Percentiles rank a stretch among this genome's conserved stretches.
These are phyloP conservation scores for Pythium aquatile DNA, from an alignment of 352 stramenopile genomes.

Conservation along the genomic window DNA sequence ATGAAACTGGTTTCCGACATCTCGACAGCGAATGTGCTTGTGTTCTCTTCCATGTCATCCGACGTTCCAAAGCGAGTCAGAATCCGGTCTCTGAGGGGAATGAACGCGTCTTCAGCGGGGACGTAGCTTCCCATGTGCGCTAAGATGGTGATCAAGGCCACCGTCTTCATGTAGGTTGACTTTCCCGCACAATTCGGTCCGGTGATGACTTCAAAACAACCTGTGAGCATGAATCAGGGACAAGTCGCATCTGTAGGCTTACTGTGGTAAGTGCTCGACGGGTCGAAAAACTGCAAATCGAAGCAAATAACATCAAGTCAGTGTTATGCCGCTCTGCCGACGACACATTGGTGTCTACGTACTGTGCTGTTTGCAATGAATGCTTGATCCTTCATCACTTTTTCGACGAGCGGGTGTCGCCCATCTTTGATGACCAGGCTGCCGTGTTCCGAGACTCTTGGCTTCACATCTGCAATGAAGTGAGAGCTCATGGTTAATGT, in stretches of 20 bases:
- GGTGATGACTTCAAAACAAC: slow-evolving; percentile 71
- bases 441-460: slow-evolving; percentile 60
- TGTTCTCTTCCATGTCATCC: slow-evolving; percentile 93
- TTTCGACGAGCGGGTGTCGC: slow-evolving; percentile 76
- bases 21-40: slow-evolving; percentile 90
- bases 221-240: neutral
- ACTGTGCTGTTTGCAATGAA: slow-evolving; percentile 90
- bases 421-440: slow-evolving; percentile 82
- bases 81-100: slow-evolving; percentile 88
- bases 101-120: slow-evolving; percentile 70
- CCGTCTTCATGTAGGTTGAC: slow-evolving; percentile 83
- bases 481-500: no score
- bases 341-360: neutral
- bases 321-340: no score
- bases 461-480: slow-evolving; percentile 50
- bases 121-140: slow-evolving; percentile 92
- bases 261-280: slow-evolving; percentile 27
- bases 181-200: slow-evolving; percentile 91
- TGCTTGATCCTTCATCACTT: slow-evolving; percentile 51
- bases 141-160: slow-evolving; percentile 88
- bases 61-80: slow-evolving; percentile 90
- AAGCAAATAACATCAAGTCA: neutral
- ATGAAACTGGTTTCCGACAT: slow-evolving; percentile 91
- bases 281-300: slow-evolving; percentile 24
- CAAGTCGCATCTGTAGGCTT: neutral